These are phyloP conservation scores for Pseudocercospora cruenta DNA, from an alignment of 2,329 filamentous ascomycete species.

Conservation along the genomic window DNA sequence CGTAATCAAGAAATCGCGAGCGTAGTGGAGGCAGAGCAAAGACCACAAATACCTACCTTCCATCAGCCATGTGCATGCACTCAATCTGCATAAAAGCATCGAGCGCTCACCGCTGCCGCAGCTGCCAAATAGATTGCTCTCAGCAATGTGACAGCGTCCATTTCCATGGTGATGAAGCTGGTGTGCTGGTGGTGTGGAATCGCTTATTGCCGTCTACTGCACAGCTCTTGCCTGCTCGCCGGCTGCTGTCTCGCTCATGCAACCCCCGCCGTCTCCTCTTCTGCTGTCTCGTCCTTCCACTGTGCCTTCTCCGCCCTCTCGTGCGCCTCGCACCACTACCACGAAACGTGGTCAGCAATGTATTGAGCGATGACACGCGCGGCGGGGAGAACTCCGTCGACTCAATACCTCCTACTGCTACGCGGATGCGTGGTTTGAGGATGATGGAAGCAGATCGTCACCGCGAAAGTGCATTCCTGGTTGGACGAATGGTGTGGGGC, in stretches of 20 bases:
- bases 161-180: slow-evolving; percentile 13
- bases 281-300: background rate
- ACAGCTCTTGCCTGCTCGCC: background rate
- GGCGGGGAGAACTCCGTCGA: background rate
- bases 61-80: slow-evolving; percentile 27
- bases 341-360: too few relatives aligned
- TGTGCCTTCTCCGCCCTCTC: background rate
- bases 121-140: slow-evolving; percentile 27
- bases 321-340: too few relatives aligned
- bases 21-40: slow-evolving; percentile 56
- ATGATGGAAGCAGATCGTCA: background rate
- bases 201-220: background rate
- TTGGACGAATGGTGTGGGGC: background rate
- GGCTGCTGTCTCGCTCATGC: slow-evolving; percentile 4
- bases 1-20: slow-evolving; percentile 63
- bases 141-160: slow-evolving; percentile 22
- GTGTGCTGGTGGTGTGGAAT: background rate
- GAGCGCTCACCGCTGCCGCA: slow-evolving; percentile 27
- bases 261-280: slow-evolving; percentile 8
- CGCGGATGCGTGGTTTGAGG: background rate
- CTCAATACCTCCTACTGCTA: background rate
- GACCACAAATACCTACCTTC: slow-evolving; percentile 53
- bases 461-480: too few relatives aligned
- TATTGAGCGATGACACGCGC: too few relatives aligned
- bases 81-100: background rate